A percentile compares a stretch with the other conserved stretches of the same genome.
Conservation (phyloP, 2,329 filamentous ascomycete genomes). For the Colletotrichum sp. region DNA sequence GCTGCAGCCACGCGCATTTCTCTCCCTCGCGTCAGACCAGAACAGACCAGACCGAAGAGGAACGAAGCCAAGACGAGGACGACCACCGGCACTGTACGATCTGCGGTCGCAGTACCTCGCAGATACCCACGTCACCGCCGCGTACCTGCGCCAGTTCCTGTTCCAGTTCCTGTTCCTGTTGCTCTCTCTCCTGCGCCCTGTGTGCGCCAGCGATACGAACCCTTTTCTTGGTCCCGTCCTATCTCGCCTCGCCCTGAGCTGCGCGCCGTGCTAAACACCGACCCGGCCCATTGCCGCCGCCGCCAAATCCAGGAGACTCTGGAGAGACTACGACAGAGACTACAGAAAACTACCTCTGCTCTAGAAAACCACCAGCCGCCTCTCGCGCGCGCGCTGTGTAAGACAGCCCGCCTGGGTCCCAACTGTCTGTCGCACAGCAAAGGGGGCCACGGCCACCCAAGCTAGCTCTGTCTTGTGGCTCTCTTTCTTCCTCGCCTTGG, state of each 20-base stretch:
- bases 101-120: not conserved
- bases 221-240: not conserved
- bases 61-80: not conserved
- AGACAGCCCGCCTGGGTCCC: not conserved
- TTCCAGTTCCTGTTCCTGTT: not conserved
- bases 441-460: slow-evolving; percentile 4
- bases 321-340: not conserved
- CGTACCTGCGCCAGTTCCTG: slow-evolving; percentile 1
- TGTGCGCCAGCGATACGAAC: not conserved
- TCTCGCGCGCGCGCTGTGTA: not conserved
- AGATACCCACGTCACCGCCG: not conserved
- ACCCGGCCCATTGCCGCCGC: not conserved
- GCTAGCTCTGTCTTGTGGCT: not conserved
- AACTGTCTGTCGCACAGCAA: not conserved
- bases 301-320: not conserved
- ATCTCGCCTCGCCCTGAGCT: not conserved
- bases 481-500: not conserved
- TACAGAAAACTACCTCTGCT: not conserved
- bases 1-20: not conserved
- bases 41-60: not conserved
- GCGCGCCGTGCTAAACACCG: not conserved
- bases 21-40: not conserved
- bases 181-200: not conserved
- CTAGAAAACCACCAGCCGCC: not conserved
- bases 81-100: not conserved